Conservation (phyloP, 805 yeast genomes). For the Ogataea populi-albae region DNA sequence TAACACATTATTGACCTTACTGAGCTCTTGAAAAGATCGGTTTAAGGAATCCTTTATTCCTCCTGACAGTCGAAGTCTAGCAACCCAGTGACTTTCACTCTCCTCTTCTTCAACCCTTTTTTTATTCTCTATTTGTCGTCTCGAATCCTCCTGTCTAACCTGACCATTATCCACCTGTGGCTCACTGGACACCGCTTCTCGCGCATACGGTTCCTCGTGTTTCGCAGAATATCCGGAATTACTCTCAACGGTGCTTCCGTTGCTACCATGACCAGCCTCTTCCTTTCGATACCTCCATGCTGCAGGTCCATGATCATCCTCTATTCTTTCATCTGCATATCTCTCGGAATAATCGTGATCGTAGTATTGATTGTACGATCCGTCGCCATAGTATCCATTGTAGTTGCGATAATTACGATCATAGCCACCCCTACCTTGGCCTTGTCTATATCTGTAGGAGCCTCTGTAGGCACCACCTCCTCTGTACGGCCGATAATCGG, state of each 20-base stretch:
- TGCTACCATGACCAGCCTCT: no score
- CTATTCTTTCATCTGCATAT: no score
- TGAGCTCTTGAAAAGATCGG: slow-evolving; percentile 24
- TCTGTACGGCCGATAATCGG: not conserved
- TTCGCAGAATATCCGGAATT: slow-evolving; percentile 4
- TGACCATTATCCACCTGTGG: slow-evolving; percentile 1
- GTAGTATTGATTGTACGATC: no score
- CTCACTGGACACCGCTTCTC: not conserved
- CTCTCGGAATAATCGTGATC: no score
- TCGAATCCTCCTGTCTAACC: not conserved
- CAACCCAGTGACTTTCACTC: slow-evolving; percentile 30
- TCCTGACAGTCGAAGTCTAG: slow-evolving; percentile 24
- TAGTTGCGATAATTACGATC: not conserved
- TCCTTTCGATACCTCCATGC: no score
- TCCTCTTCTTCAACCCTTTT: slow-evolving; percentile 5
- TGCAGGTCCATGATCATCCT: no score
- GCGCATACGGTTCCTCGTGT: slow-evolving; percentile 1
- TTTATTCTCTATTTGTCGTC: not conserved
- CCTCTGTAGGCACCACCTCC: slow-evolving; percentile 9
- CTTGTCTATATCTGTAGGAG: not conserved
- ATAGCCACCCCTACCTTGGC: not conserved
- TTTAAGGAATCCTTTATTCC: slow-evolving; percentile 15
- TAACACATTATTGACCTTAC: slow-evolving; percentile 20
- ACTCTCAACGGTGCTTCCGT: no score
- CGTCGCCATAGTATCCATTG: no score